These are phyloP conservation scores for Trifolium subterraneum DNA, from an alignment of 306 rosid species.

Conservation along the genomic window DNA sequence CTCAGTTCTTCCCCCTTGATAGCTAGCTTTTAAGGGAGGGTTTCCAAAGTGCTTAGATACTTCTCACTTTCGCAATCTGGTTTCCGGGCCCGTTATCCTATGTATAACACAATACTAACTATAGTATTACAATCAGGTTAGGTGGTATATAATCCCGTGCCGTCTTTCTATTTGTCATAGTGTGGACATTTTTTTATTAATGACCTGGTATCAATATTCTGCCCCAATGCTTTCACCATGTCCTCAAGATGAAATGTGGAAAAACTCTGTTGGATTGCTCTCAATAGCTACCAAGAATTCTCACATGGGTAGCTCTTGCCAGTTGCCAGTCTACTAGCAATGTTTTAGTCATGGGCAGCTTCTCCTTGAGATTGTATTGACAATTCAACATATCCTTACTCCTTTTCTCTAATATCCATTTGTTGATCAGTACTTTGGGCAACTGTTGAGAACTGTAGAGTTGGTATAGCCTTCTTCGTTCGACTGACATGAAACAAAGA, in stretches of 20 bases:
- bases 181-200: neutral
- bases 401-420: neutral
- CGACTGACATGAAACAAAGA: conserved; percentile 13
- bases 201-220: neutral
- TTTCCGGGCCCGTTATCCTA: neutral
- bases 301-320: neutral
- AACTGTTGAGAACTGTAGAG: neutral
- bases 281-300: conserved; percentile 4
- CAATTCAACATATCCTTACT: neutral
- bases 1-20: no score
- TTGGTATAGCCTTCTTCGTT: neutral
- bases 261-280: neutral
- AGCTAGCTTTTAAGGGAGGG: no score
- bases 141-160: neutral
- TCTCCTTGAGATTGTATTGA: neutral
- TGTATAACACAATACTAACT: neutral
- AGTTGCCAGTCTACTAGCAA: neutral
- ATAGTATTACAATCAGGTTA: neutral
- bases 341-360: neutral
- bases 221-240: neutral
- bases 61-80: neutral
- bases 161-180: neutral
- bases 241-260: neutral
- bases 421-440: neutral
- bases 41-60: no score